Conservation (phyloP, 148 eudicot species). For the Polygonum maritimum region DNA sequence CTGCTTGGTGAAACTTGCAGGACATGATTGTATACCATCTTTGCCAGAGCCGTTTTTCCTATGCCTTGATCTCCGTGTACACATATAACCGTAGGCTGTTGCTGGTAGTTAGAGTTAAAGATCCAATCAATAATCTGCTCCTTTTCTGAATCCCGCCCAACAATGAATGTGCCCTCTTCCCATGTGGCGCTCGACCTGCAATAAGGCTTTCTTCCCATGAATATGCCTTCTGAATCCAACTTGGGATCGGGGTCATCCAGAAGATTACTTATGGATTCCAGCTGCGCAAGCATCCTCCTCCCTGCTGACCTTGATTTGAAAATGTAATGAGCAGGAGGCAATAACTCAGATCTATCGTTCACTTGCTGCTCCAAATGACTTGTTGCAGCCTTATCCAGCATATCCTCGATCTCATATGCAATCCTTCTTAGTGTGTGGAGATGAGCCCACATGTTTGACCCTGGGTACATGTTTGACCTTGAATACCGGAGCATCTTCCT, state of each 20-base stretch:
- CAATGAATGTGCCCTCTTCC: too few species aligned
- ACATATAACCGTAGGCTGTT: not conserved
- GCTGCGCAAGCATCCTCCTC: too few species aligned
- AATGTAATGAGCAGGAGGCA: too few species aligned
- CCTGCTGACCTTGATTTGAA: too few species aligned
- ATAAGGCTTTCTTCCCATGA: too few species aligned
- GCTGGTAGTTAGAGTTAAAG: not conserved
- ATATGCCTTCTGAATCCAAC: too few species aligned
- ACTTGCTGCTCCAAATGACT: not conserved
- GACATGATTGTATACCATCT: not conserved
- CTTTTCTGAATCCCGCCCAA: not conserved
- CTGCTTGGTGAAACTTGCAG: not conserved
- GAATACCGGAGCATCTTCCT: not conserved
- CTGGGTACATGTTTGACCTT: too few species aligned
- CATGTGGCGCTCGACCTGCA: too few species aligned
- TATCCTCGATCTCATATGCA: not conserved
- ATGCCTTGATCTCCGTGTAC: not conserved
- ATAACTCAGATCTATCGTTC: not conserved
- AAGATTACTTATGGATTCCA: too few species aligned
- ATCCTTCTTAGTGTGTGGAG: not conserved
- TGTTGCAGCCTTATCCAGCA: not conserved
- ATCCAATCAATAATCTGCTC: not conserved
- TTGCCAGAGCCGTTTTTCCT: not conserved
- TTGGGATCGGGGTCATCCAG: too few species aligned
- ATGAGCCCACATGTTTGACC: not conserved